Conservation (phyloP, 1,139 yeast genomes). For the Geotrichum bryndzae region DNA sequence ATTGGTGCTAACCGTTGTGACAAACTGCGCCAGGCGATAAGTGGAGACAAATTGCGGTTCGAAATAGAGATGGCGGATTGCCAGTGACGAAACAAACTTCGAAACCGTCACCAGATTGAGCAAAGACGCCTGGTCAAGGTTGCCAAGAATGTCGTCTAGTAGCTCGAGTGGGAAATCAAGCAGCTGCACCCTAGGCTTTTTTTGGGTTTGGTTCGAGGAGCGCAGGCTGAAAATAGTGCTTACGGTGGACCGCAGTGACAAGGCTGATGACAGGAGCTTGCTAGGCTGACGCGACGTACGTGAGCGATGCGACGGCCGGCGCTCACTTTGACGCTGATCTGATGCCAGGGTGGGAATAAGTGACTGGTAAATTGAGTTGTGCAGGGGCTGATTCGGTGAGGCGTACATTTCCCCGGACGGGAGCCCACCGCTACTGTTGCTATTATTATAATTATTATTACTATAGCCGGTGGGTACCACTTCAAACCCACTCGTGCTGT, state of each 20-base stretch:
- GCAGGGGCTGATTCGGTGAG: not conserved
- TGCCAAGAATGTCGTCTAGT: conserved; percentile 17
- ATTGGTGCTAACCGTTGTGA: conserved; percentile 53
- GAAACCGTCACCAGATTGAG: conserved; percentile 19
- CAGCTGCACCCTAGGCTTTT: not conserved
- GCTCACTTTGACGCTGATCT: not conserved
- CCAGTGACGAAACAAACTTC: conserved; percentile 12
- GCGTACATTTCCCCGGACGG: not conserved
- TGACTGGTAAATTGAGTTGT: conserved; percentile 1
- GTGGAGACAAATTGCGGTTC: conserved; percentile 57
- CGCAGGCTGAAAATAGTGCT: conserved; percentile 10
- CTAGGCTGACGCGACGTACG: conserved; percentile 3
- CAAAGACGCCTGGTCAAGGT: conserved; percentile 18
- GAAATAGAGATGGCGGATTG: conserved; percentile 40
- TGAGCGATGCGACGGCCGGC: not conserved
- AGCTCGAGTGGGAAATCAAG: conserved; percentile 22
- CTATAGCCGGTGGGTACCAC: not conserved
- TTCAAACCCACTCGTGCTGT: not conserved
- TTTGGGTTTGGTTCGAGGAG: not conserved
- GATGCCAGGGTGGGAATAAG: conserved; percentile 1
- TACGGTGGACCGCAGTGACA: conserved; percentile 7
- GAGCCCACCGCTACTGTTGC: not conserved
- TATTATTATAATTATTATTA: no score
- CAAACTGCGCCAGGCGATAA: conserved; percentile 71
- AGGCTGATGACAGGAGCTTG: conserved; percentile 2